Base-by-base conservation (phyloP, 495 filamentous ascomycete species). In the Daldinia grandis region DNA sequence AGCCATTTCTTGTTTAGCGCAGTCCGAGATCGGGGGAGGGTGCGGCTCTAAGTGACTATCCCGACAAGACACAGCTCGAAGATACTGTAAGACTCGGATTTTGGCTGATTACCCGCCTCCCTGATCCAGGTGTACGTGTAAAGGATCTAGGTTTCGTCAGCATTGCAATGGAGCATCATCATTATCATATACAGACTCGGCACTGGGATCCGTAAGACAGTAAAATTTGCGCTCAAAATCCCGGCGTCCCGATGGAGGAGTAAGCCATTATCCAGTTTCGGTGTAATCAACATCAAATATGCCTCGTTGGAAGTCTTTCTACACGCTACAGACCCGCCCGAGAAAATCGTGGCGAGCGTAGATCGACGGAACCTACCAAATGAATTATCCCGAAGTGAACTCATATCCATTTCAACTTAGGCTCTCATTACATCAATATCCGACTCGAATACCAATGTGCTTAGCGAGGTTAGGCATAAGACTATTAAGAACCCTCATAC, bases 11-110 rank as follows among this genome's bases (percentile, higher is more conserved):
- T 65, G 57, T 64, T 69, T 49, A 53, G 60, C 44, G 50, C 28
- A 59, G 57, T 42, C 51, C 50, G 42, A 58, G 19, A 58, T 54
- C 64, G 64, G 62, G 62, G 56, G 35, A 64, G 42, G 65, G 65
- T 73, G 70, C 70, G 70, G 70, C 70, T 73, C 65, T 42, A 55
- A 37, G 54, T 19, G 28, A 54, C 24, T 40, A 59, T 57, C 24
- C 55, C 21, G 56, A 61, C 30, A 50, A 58, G 33, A 25, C 15
- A 19, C 47, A 61, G 56, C 53, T 37, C 50, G 38, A 17, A 47
- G 44, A 67, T 57, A 47, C 44, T 64, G 59, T 49, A 28, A 27
- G 33, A 21, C 44, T 65, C 40, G 44, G 58, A 12, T 40, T 53
- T 57, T 44, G 53, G n/a, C 53, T 66, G 50, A 38, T 61, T 61